Conservation (phyloP, 1,284 basidiomycete species). For the Omphalotus olearius region DNA sequence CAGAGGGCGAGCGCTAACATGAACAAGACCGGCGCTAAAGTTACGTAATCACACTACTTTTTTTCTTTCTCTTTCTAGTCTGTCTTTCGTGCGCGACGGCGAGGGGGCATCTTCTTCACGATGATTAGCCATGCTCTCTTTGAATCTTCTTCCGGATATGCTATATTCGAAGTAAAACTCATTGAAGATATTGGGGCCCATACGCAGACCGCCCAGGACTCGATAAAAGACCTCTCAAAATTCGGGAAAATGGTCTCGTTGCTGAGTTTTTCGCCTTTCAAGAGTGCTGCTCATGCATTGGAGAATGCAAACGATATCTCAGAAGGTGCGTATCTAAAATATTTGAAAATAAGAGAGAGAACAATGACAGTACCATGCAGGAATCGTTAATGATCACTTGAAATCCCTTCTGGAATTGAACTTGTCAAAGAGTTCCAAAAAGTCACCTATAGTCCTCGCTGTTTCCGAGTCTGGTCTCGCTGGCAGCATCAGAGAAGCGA, state of each 20-base stretch:
- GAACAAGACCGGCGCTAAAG: too few species aligned
- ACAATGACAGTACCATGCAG: constrained; percentile 32
- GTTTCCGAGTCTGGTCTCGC: constrained; percentile 83
- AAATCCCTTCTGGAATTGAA: constrained; percentile 87
- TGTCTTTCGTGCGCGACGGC: constrained; percentile 18
- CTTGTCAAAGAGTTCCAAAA: constrained; percentile 78
- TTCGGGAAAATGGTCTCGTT: constrained; percentile 95
- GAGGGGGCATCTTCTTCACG: constrained; percentile 22
- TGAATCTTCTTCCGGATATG: constrained; percentile 91
- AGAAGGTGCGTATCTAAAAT: constrained; percentile 62
- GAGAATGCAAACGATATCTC: constrained; percentile 97
- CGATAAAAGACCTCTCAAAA: constrained; percentile 83
- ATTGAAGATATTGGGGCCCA: constrained; percentile 88
- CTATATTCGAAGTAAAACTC: constrained; percentile 87
- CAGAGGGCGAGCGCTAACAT: too few species aligned
- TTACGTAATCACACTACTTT: background rate
- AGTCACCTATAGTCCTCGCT: constrained; percentile 78
- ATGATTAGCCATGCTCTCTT: constrained; percentile 90
- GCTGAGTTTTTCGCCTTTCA: constrained; percentile 93
- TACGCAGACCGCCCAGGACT: constrained; percentile 80
- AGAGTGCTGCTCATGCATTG: constrained; percentile 91
- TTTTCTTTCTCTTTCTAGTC: constrained; percentile 9
- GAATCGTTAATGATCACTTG: constrained; percentile 85
- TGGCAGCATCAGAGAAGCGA: constrained; percentile 75
- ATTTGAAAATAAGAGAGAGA: background rate